Base-by-base conservation (phyloP, 306 rosid species). In the Dalbergia oliveri region DNA sequence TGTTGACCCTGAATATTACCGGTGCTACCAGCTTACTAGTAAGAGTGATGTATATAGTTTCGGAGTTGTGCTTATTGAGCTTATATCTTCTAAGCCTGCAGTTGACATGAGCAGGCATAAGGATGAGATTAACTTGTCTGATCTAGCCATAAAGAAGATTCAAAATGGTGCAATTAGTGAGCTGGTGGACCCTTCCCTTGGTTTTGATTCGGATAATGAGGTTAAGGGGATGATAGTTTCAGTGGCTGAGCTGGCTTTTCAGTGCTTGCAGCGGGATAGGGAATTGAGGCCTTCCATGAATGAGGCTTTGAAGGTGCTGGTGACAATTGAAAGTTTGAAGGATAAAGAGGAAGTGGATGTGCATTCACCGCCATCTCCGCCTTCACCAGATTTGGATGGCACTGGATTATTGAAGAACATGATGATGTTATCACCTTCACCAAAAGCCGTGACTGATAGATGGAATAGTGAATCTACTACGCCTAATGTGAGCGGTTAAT, bases 41-140 rank as follows among this genome's bases (percentile, higher is more conserved):
- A 92, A 92, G 88, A 92, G 97, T 45, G 95, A 92, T 71, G 97
- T 90, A 5, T 88, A 89, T 69, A 89, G 91, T 66, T 92, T 92
- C 6, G 92, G 97, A 3, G 95, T 90, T 62, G 92, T 88, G 34
- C 87, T 92, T 2, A 72, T 86, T 0, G 94, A 92, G 84, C 87
- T 92, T 4, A 60, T 90, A 51, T 89, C 94, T 11, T 92, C 97
- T 6, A 67, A 70, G 84, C 87, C 88, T 4, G 95, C 97, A 0
- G 88, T 92, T 78, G 91, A 89, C 54, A 84, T 88, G 37, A 72
- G 59, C 1, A 82, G 97, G 76, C 82, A 61, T 13, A 73, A 64
- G 53, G 84, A 86, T 74, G 97, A 93, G 79, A 90, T 91, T 16
- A 93, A 91, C 56, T 82, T 93, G 80, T 73, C 94, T 6, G 83